phyloP scores from a whole-genome alignment of 208 protist genomes.

The Leishmania major region DNA sequence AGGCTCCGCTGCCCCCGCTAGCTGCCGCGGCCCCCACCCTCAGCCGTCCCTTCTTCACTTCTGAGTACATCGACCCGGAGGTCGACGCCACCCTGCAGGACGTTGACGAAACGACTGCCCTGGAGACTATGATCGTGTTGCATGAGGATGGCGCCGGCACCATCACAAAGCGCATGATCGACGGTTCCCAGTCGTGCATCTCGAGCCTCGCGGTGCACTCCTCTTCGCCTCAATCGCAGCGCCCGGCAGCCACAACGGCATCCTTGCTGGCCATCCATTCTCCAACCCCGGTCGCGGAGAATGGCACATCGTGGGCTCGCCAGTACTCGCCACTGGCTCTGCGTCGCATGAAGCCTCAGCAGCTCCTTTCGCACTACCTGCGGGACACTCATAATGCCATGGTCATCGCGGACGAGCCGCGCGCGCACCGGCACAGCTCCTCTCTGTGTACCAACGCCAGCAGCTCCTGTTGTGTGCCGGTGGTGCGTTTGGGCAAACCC shows the following conservation, averaged over 20 bases:
- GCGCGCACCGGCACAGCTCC: background rate
- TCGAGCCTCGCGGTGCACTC: slow-evolving; percentile 13
- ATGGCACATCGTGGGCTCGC: background rate
- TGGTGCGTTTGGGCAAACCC: slow-evolving; percentile 6
- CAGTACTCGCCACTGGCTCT: background rate
- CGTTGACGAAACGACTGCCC: slow-evolving; percentile 26
- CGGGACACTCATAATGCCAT: background rate
- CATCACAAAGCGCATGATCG: slow-evolving; percentile 39
- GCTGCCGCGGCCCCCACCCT: background rate
- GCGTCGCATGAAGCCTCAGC: background rate
- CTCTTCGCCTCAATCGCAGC: background rate
- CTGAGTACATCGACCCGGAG: slow-evolving; percentile 42
- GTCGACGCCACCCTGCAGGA: slow-evolving; percentile 50
- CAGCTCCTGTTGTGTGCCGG: slow-evolving; percentile 5
- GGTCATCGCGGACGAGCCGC: background rate
- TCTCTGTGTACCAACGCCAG: slow-evolving; percentile 16
- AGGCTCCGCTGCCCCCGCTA: background rate
- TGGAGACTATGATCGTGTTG: slow-evolving; percentile 45
- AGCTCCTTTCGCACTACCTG: background rate
- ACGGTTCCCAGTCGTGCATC: slow-evolving; percentile 13
- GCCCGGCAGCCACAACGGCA: background rate
- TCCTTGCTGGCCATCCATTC: background rate
- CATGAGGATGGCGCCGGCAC: slow-evolving; percentile 39
- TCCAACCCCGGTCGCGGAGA: background rate
- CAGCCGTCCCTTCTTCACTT: slow-evolving; percentile 33